Conservation (phyloP, 305 asterid genomes). For the Fraxinus floribunda region DNA sequence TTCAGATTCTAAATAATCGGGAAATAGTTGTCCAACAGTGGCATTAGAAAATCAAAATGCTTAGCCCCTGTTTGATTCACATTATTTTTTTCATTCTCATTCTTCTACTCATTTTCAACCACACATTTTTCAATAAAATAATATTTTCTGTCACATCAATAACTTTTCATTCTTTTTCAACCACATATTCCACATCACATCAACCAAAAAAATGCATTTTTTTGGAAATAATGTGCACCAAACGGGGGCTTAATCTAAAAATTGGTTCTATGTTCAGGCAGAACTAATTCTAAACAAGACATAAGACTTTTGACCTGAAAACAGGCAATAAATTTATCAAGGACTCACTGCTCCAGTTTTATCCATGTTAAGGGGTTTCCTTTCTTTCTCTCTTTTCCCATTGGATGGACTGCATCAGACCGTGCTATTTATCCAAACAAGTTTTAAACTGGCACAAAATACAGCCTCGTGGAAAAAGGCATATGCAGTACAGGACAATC, state of each 20-base stretch:
- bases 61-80: no score
- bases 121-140: no score
- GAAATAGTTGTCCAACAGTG: neutral
- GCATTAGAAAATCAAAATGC: neutral
- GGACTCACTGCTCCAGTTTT: neutral
- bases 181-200: no score
- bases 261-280: neutral
- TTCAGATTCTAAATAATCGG: neutral
- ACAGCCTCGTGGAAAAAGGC: neutral
- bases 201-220: no score
- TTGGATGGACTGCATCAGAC: neutral
- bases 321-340: neutral
- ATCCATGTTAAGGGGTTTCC: neutral
- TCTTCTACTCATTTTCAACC: no score
- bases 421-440: neutral
- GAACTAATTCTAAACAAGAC: neutral
- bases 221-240: no score
- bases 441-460: neutral
- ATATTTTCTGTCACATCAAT: no score
- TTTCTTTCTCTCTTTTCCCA: neutral
- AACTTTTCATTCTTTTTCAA: no score
- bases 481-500: no score
- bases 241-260: no score
- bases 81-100: no score
- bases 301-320: neutral